Evolutionary conservation across 2,329 filamentous ascomycete species (phyloP), one percentile per base, ranked within the genome.

Genomic region (Exophiala spinifera): DNA sequence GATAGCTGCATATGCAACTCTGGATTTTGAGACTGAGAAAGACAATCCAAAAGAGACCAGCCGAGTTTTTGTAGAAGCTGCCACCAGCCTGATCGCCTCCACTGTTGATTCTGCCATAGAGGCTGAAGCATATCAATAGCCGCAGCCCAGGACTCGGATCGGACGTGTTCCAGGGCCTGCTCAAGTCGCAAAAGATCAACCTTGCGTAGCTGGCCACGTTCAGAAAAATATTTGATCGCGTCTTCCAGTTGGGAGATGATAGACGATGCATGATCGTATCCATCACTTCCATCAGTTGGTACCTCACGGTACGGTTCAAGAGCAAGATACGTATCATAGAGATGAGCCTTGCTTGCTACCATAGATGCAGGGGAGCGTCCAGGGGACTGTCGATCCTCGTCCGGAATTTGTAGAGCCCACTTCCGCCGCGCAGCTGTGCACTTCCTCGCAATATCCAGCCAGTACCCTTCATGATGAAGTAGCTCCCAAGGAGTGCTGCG

Each of bases 381-480:
- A 8, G 81, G 80, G 8, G 79, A 70, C 20, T 72, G 71, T 19
- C 80, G 74, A 64, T 85, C 82, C 66, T 85, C 82, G 45, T 78
- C 75, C 17, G 82, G 79, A 40, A 85, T 82, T 20, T 80, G 73
- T 46, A 76, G 65, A 4, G 82, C 81, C 43, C 79, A 70, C 13
- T 69, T 62, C 57, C 78, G 77, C 19, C 83, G 76, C 44, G 67
- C 65, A 61, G 74, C 72, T 7, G 79, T 73, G 62, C 81, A 76
- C 46, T 76, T 77, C 11, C 77, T 76, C 5, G 81, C 74, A 15
- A 80, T 69, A 55, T 77, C 72, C 43, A 80, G 68, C 82, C 82
- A 86, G 66, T 85, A 86, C 1, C 82, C 83, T 54, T 82, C 71
- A 64, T 85, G 83, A 56, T 85, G 82, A 13, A 85, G 70, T 13